Percentiles rank a stretch among this genome's conserved stretches.
Evolutionary conservation across 2,329 filamentous ascomycete species (phyloP).

Genomic region (Aspergillaceae sp.): DNA sequence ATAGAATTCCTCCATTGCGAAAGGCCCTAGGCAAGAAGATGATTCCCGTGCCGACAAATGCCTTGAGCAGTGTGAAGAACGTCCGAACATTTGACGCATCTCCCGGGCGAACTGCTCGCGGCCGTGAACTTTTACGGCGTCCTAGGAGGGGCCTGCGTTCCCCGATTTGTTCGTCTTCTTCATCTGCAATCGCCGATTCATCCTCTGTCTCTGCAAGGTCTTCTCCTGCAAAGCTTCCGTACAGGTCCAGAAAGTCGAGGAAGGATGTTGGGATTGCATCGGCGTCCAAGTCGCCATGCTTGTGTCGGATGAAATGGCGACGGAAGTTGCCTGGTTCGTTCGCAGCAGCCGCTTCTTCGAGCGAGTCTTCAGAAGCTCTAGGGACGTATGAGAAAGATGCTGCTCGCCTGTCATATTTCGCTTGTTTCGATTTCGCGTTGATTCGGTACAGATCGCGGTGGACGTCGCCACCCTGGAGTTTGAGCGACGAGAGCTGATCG

Average conservation of each 20-base stretch:
- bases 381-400: constrained; percentile 57
- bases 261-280: constrained; percentile 37
- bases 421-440: constrained; percentile 44
- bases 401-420: constrained; percentile 48
- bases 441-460: constrained; percentile 71
- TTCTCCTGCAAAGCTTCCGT: constrained; percentile 69
- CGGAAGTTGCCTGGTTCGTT: constrained; percentile 46
- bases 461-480: constrained; percentile 66
- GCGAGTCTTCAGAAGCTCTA: constrained; percentile 14
- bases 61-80: constrained; percentile 70
- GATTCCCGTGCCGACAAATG: constrained; percentile 71
- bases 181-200: constrained; percentile 42
- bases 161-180: constrained; percentile 45
- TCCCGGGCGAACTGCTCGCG: constrained; percentile 37
- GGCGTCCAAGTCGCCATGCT: constrained; percentile 15
- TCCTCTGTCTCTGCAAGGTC: constrained; percentile 53
- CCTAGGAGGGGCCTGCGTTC: constrained; percentile 42
- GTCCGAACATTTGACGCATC: constrained; percentile 63
- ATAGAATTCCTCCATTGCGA: constrained; percentile 67
- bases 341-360: constrained; percentile 34
- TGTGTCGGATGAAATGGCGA: constrained; percentile 41
- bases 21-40: constrained; percentile 77
- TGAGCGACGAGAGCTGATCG: constrained; percentile 56
- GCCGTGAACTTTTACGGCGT: constrained; percentile 44
- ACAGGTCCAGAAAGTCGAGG: constrained; percentile 66